Evolutionary conservation across 768 basidiomycete species (phyloP).

Genomic region (Amanita phalloides): DNA sequence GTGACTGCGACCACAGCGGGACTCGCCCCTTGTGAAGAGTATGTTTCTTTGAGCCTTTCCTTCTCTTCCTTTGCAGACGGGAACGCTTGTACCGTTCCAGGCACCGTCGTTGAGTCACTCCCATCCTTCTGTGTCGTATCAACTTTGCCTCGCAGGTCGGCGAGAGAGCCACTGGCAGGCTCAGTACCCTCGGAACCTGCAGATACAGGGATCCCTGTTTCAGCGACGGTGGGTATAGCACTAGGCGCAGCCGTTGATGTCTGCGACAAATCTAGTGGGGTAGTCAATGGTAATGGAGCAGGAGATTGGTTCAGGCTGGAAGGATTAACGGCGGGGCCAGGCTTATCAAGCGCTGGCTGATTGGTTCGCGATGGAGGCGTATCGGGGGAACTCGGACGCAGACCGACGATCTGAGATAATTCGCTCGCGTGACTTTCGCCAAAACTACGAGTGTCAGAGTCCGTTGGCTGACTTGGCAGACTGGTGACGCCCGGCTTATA

Average conservation of each 20-base stretch:
- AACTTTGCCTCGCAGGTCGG: slow-evolving; percentile 31
- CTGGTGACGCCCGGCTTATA: slow-evolving; percentile 60
- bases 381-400: slow-evolving; percentile 26
- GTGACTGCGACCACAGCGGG: background rate
- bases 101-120: slow-evolving; percentile 45
- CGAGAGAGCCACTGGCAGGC: slow-evolving; percentile 54
- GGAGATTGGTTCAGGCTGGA: slow-evolving; percentile 28
- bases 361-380: slow-evolving; percentile 27
- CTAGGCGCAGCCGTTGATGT: slow-evolving; percentile 17
- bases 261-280: slow-evolving; percentile 12
- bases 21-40: background rate
- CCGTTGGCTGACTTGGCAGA: slow-evolving; percentile 32
- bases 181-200: slow-evolving; percentile 53
- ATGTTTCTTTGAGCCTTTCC: slow-evolving; percentile 23
- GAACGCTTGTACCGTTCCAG: slow-evolving; percentile 37
- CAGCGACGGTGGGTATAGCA: slow-evolving; percentile 56
- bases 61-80: slow-evolving; percentile 36
- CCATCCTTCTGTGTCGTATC: slow-evolving; percentile 13
- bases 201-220: slow-evolving; percentile 64
- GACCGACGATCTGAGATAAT: slow-evolving; percentile 39
- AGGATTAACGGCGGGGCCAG: slow-evolving; percentile 18
- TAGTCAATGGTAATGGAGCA: slow-evolving; percentile 20
- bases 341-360: slow-evolving; percentile 8
- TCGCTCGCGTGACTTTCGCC: slow-evolving; percentile 77
- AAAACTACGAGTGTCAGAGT: slow-evolving; percentile 73